These are phyloP conservation scores for Theileria luwenshuni DNA, from an alignment of 169 alveolate genomes.

Conservation along the genomic window DNA sequence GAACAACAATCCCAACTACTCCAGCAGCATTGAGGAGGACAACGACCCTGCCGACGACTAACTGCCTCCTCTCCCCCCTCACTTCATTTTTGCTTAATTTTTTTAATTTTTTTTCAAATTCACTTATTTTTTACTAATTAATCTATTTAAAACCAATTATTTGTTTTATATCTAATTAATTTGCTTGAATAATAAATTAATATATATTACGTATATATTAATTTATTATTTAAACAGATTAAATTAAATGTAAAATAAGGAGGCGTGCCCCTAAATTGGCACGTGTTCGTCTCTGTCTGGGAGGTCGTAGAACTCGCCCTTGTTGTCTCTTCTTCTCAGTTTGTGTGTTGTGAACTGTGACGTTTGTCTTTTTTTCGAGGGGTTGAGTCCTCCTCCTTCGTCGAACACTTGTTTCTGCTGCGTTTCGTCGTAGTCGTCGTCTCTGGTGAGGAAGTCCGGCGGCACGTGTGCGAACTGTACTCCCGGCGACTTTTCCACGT, in stretches of 20 bases:
- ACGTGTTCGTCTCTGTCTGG: conserved; percentile 77
- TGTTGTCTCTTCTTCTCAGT: conserved; percentile 73
- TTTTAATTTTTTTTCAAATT: background rate
- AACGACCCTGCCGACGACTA: conserved; percentile 18
- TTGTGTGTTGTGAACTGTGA: conserved; percentile 63
- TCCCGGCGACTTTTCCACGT: conserved; percentile 95
- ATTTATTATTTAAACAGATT: too few relatives aligned
- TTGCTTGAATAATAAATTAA: background rate
- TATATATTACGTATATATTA: background rate
- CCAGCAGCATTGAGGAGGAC: conserved; percentile 27
- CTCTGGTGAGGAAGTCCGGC: conserved; percentile 82
- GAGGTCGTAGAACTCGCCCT: conserved; percentile 72
- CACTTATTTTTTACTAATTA: background rate
- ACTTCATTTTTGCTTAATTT: background rate
- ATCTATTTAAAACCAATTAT: background rate
- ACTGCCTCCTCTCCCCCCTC: background rate
- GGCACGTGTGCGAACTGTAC: conserved; percentile 90
- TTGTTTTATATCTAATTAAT: background rate
- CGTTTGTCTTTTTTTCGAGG: conserved; percentile 33
- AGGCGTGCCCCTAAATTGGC: conserved; percentile 32
- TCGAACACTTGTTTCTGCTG: conserved; percentile 70
- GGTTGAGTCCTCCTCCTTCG: conserved; percentile 76
- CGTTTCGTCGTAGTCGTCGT: conserved; percentile 74
- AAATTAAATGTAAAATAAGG: background rate
- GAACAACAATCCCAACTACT: conserved; percentile 26